These are phyloP conservation scores for Striga hermonthica DNA, from an alignment of 305 asterid genomes.

Conservation along the genomic window DNA sequence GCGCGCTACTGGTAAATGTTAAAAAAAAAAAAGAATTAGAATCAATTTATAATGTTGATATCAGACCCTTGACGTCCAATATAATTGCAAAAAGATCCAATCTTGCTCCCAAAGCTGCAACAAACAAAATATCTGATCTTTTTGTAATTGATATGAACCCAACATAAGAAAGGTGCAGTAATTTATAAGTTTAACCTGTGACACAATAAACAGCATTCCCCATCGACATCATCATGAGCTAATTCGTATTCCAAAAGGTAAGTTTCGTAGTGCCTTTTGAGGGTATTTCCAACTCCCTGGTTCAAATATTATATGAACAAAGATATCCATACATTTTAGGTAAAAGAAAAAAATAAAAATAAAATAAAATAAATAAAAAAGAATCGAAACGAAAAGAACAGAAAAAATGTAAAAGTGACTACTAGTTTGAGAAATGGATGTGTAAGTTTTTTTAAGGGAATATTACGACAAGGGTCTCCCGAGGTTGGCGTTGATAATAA, in stretches of 20 bases:
- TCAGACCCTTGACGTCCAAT: background rate
- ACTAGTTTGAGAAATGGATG: background rate
- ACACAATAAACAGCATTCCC: slow-evolving; percentile 97
- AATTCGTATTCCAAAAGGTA: slow-evolving; percentile 94
- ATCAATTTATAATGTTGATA: background rate
- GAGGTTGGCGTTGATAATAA: background rate
- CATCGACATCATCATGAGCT: slow-evolving; percentile 98
- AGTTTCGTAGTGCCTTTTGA: slow-evolving; percentile 92
- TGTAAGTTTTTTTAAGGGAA: background rate
- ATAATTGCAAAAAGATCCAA: background rate
- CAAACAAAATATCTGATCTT: background rate
- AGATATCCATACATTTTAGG: too few relatives aligned
- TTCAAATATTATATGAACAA: slow-evolving; percentile 23
- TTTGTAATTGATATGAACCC: background rate
- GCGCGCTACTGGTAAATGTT: slow-evolving; percentile 77
- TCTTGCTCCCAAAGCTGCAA: background rate
- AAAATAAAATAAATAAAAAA: too few relatives aligned
- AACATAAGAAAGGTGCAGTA: background rate
- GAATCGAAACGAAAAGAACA: background rate
- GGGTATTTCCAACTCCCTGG: slow-evolving; percentile 97
- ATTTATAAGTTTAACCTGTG: slow-evolving; percentile 56
- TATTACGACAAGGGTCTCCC: background rate
- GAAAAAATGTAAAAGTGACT: background rate
- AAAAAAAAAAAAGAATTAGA: slow-evolving; percentile 36
- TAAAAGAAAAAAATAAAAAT: too few relatives aligned